phyloP scores from a whole-genome alignment of 2,329 filamentous ascomycete species.

The Tolypocladium endophyticum region DNA sequence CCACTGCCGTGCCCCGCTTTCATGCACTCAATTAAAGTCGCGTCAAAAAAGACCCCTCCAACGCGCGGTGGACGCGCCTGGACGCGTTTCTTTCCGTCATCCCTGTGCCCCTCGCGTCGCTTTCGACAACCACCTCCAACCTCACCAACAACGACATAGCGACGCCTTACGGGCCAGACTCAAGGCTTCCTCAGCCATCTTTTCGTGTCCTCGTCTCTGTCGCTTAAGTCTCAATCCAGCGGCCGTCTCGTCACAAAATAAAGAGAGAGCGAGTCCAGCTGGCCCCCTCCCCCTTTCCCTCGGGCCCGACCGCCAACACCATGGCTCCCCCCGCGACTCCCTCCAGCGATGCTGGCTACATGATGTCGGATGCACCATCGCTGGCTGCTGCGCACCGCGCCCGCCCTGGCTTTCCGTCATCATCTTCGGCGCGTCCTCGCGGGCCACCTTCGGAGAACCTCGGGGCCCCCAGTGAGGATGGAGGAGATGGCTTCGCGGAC shows the following conservation, averaged over 20 bases:
- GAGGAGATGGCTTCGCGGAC: conserved; percentile 51
- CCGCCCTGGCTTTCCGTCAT: conserved; percentile 34
- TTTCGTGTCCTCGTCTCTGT: background rate
- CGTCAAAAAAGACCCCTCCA: conserved; percentile 15
- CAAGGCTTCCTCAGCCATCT: background rate
- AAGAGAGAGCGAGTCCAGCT: background rate
- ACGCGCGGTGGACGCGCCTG: conserved; percentile 19
- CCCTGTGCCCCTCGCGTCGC: background rate
- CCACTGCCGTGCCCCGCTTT: background rate
- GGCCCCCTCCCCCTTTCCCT: background rate
- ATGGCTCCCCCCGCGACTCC: conserved; percentile 30
- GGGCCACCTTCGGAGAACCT: conserved; percentile 53
- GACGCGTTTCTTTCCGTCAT: conserved; percentile 9
- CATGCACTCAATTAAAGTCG: conserved; percentile 30
- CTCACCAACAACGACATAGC: background rate
- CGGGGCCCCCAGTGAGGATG: conserved; percentile 51
- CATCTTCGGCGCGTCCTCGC: conserved; percentile 41
- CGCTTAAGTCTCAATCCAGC: background rate
- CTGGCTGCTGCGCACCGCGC: conserved; percentile 31
- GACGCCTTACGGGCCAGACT: background rate
- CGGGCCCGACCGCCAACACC: background rate
- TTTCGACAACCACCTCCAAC: background rate
- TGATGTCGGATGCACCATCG: conserved; percentile 46
- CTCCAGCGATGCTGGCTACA: conserved; percentile 44
- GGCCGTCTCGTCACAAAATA: background rate